These are phyloP conservation scores for Schizopora paradoxa DNA, from an alignment of 1,284 basidiomycete genomes.

Conservation along the genomic window DNA sequence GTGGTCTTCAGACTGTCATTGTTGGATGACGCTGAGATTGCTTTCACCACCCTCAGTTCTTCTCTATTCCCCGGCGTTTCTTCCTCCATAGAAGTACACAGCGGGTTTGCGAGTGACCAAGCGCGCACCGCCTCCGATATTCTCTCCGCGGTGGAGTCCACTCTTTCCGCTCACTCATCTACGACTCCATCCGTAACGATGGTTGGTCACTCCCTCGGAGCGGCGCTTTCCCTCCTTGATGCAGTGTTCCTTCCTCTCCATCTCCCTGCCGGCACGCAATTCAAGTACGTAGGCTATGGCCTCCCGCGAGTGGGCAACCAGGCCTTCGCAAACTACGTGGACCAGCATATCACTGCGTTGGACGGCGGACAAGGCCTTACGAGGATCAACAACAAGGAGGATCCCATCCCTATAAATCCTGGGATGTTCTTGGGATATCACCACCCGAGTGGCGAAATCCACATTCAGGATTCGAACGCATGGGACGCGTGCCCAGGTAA, in stretches of 20 bases:
- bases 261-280: conserved; percentile 31
- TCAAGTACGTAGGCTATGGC: conserved; percentile 41
- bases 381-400: conserved; percentile 28
- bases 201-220: conserved; percentile 41
- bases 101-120: conserved; percentile 21
- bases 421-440: conserved; percentile 27
- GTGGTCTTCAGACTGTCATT: conserved; percentile 24
- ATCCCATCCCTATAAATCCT: conserved; percentile 29
- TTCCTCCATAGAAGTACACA: conserved; percentile 20
- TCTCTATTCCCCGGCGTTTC: conserved; percentile 23
- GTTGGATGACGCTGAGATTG: conserved; percentile 31
- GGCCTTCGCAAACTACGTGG: conserved; percentile 22
- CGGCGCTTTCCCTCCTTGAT: conserved; percentile 44
- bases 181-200: conserved; percentile 31
- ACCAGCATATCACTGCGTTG: conserved; percentile 16
- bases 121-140: conserved; percentile 29
- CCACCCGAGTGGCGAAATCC: conserved; percentile 28
- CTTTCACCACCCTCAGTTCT: conserved; percentile 24
- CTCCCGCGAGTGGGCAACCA: conserved; percentile 33
- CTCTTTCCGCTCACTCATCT: conserved; percentile 27
- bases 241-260: conserved; percentile 42
- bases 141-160: conserved; percentile 32
- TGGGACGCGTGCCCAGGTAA: conserved; percentile 25
- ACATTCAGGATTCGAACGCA: conserved; percentile 22
- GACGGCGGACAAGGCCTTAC: too few species aligned